phyloP scores from a whole-genome alignment of 306 rosid genomes.

The Hippophae tibetana region DNA sequence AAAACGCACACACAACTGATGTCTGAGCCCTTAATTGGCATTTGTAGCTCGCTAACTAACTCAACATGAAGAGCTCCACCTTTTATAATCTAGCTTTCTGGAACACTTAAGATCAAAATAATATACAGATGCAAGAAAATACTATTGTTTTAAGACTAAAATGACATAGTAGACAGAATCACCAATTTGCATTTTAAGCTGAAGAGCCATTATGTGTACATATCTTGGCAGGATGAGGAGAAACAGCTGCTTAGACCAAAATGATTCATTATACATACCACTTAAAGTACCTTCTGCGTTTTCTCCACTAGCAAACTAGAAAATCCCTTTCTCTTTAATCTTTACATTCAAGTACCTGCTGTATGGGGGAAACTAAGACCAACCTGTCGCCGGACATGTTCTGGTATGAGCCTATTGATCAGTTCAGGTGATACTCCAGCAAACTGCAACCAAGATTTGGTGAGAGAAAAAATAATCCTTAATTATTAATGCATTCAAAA shows the following conservation, averaged over 20 bases:
- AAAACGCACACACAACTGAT: constrained; percentile 17
- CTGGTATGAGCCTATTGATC: constrained; percentile 76
- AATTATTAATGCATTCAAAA: too few species aligned
- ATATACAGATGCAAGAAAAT: constrained; percentile 21
- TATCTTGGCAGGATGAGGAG: constrained; percentile 32
- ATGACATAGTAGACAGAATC: constrained; percentile 28
- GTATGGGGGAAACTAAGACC: constrained; percentile 44
- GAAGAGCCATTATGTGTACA: constrained; percentile 48
- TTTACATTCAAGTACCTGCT: constrained; percentile 42
- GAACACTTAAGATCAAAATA: constrained; percentile 28
- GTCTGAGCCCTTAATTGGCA: constrained; percentile 16
- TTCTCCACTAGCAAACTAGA: constrained; percentile 22
- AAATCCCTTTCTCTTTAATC: constrained; percentile 26
- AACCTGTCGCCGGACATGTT: constrained; percentile 60
- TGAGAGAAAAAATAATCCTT: background rate
- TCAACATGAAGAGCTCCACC: constrained; percentile 24
- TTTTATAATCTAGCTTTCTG: constrained; percentile 14
- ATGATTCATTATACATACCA: constrained; percentile 31
- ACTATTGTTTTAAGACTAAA: constrained; percentile 25
- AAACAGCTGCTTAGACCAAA: constrained; percentile 40
- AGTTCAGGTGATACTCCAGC: constrained; percentile 63
- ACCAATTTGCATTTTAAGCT: constrained; percentile 41
- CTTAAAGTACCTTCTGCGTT: constrained; percentile 33
- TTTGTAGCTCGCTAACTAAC: constrained; percentile 16
- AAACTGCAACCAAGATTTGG: constrained; percentile 36